Percentiles rank a stretch among this genome's conserved stretches.
phyloP scores from a whole-genome alignment of 345 rosid genomes.

The Bruguiera gymnorhiza region DNA sequence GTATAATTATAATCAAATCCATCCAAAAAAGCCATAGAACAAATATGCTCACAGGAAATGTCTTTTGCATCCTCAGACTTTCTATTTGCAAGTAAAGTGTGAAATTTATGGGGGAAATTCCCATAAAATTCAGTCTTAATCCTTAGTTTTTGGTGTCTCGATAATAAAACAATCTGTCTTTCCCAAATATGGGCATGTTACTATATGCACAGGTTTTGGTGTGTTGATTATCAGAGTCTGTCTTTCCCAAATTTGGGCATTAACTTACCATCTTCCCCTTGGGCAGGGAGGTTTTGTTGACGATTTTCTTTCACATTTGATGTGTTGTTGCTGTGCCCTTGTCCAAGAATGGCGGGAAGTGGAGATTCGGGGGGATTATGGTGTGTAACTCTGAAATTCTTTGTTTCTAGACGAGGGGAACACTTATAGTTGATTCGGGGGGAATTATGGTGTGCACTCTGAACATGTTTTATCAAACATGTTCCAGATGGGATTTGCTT shows the following conservation, averaged over 20 bases:
- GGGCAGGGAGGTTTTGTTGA: constrained; percentile 85
- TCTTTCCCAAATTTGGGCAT: neutral
- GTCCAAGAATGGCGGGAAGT: constrained; percentile 98
- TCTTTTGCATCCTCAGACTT: no score
- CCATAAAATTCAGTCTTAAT: no score
- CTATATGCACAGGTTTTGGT: no score
- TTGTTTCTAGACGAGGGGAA: neutral
- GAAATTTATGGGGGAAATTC: no score
- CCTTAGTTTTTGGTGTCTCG: no score
- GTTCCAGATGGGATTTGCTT: no score
- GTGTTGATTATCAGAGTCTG: neutral
- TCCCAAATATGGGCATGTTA: no score
- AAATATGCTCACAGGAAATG: no score
- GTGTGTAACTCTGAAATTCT: constrained; percentile 29
- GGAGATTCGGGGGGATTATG: constrained; percentile 73
- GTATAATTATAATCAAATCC: neutral
- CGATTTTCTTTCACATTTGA: constrained; percentile 90
- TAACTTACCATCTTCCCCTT: neutral
- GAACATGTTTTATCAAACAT: no score
- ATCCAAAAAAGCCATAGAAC: no score
- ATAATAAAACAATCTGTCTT: no score
- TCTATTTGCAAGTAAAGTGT: no score
- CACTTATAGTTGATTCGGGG: neutral
- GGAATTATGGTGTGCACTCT: neutral
- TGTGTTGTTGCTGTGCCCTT: constrained; percentile 99